phyloP scores from a whole-genome alignment of 2,329 filamentous ascomycete genomes.

The Trichophyton verrucosum region DNA sequence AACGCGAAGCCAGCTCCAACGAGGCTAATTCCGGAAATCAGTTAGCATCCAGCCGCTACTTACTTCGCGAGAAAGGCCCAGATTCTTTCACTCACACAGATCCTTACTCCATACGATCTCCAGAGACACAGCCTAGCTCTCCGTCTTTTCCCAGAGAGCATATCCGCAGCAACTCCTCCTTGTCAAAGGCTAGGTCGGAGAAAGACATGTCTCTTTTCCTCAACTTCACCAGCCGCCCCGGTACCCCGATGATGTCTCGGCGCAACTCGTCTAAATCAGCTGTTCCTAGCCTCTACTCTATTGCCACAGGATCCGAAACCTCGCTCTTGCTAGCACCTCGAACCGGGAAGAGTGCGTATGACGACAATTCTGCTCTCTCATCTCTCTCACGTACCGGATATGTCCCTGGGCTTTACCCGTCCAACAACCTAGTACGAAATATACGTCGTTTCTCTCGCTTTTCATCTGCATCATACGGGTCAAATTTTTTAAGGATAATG shows the following conservation, averaged over 20 bases:
- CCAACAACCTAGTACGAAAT: constrained; percentile 35
- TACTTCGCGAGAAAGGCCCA: constrained; percentile 27
- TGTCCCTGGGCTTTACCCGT: constrained; percentile 35
- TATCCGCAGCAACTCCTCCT: constrained; percentile 32
- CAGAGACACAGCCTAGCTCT: constrained; percentile 26
- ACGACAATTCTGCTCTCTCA: constrained; percentile 33
- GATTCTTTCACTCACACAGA: constrained; percentile 33
- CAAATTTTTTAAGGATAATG: constrained; percentile 37
- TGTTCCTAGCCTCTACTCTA: constrained; percentile 35
- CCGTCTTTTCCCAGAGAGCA: constrained; percentile 30
- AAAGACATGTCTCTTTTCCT: constrained; percentile 25
- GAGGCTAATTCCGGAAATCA: background rate
- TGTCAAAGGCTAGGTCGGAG: constrained; percentile 33
- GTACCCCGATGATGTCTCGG: constrained; percentile 13
- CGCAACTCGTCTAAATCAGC: constrained; percentile 27
- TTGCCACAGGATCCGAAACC: constrained; percentile 34
- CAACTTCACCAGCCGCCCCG: constrained; percentile 20
- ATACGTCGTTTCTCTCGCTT: constrained; percentile 37
- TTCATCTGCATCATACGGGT: constrained; percentile 37
- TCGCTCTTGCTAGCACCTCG: constrained; percentile 34
- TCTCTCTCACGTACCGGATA: constrained; percentile 33
- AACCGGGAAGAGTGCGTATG: constrained; percentile 33
- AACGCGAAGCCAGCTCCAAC: constrained; percentile 1
- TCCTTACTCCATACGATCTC: constrained; percentile 28
- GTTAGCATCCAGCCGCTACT: constrained; percentile 20